phyloP scores from a whole-genome alignment of 2,329 filamentous ascomycete genomes.

The Neobulgaria alba region DNA sequence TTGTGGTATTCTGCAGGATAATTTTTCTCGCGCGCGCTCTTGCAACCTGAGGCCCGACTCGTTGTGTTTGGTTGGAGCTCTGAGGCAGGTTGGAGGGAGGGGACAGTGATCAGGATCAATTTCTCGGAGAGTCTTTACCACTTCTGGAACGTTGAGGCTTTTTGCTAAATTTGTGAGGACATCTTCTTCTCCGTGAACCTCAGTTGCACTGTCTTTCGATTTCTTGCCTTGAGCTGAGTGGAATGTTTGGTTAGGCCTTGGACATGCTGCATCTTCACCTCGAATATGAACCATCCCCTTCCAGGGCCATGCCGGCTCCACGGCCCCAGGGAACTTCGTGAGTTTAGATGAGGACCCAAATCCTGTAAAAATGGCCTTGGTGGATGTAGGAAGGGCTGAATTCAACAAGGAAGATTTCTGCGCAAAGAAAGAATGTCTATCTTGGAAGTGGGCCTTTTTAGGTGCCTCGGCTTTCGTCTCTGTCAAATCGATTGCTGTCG shows the following conservation, averaged over 20 bases:
- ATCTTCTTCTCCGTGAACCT: conserved; percentile 20
- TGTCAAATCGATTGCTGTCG: background rate
- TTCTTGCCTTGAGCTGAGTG: conserved; percentile 16
- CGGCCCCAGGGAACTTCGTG: conserved; percentile 56
- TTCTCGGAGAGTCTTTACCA: conserved; percentile 15
- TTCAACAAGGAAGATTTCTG: background rate
- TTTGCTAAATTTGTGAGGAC: conserved; percentile 19
- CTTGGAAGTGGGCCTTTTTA: background rate
- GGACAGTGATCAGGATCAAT: conserved; percentile 28
- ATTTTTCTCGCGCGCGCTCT: conserved; percentile 37
- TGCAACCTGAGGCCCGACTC: conserved; percentile 50
- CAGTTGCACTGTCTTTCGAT: conserved; percentile 23
- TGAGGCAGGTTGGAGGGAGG: conserved; percentile 40
- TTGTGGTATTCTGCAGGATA: conserved; percentile 27
- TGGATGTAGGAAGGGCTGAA: background rate
- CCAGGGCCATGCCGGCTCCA: conserved; percentile 64
- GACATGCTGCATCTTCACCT: conserved; percentile 33
- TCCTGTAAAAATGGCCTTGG: conserved; percentile 11
- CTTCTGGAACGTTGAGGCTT: conserved; percentile 15
- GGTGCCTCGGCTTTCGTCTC: background rate
- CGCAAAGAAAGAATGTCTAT: background rate
- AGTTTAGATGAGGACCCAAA: conserved; percentile 17
- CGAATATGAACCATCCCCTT: conserved; percentile 56
- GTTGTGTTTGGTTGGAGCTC: conserved; percentile 47
- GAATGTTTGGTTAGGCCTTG: too few species aligned